Evolutionary conservation across 352 stramenopile genomes (phyloP).

Genomic region (Globisporangium sylvaticum): DNA sequence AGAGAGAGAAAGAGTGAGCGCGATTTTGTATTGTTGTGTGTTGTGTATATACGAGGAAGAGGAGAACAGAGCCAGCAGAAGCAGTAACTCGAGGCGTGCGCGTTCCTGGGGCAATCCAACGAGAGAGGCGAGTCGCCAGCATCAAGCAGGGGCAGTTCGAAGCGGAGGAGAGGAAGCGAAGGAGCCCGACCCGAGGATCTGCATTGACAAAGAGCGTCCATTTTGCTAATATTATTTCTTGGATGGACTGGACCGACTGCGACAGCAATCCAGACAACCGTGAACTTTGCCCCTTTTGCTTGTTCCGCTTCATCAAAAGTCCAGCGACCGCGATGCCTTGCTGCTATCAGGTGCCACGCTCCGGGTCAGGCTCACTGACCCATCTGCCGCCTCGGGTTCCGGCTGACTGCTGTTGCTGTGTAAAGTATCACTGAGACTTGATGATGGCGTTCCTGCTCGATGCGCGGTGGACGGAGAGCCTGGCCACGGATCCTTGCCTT

Average conservation of each 20-base stretch:
- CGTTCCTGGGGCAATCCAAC: not conserved
- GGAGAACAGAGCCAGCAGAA: not conserved
- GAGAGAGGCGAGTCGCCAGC: not conserved
- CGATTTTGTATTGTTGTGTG: slow-evolving; percentile 9
- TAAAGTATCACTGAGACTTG: not conserved
- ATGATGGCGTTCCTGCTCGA: not conserved
- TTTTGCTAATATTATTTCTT: slow-evolving; percentile 13
- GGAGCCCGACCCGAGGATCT: not conserved
- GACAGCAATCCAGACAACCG: not conserved
- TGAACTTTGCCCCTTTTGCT: not conserved
- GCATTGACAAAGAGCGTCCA: not conserved
- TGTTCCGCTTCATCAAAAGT: not conserved
- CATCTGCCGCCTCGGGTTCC: not conserved
- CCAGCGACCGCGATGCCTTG: slow-evolving; percentile 8
- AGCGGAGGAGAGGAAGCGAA: slow-evolving; percentile 1
- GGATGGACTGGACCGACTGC: not conserved
- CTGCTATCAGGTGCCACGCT: not conserved
- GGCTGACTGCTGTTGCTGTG: not conserved
- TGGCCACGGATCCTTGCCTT: slow-evolving; percentile 53
- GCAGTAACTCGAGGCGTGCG: not conserved
- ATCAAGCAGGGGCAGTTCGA: slow-evolving; percentile 2
- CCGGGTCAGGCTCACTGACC: not conserved
- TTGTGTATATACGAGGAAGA: slow-evolving; percentile 13
- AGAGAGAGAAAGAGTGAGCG: not conserved
- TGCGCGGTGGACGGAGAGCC: slow-evolving; percentile 34